Percentiles rank a stretch among this genome's conserved stretches.
These are phyloP conservation scores for Populus hybrid DNA, from an alignment of 441 rosid species.

Conservation along the genomic window DNA sequence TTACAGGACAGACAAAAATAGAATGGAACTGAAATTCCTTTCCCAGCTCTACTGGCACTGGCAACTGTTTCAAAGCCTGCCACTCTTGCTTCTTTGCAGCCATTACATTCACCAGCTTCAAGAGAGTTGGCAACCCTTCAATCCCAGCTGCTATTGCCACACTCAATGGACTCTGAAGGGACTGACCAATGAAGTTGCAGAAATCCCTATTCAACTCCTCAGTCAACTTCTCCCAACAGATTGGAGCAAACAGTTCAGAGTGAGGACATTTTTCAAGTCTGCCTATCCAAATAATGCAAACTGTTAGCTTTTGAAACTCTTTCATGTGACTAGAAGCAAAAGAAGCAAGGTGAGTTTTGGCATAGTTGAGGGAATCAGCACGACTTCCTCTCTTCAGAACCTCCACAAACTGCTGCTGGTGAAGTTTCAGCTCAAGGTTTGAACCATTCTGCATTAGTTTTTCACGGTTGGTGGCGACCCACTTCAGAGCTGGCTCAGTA, in stretches of 20 bases:
- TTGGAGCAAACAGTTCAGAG: constrained; percentile 37
- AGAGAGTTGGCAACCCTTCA: constrained; percentile 52
- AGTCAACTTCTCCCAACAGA: constrained; percentile 37
- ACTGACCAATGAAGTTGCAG: constrained; percentile 46
- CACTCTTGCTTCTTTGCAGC: constrained; percentile 57
- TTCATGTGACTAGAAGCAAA: constrained; percentile 30
- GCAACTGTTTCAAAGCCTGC: constrained; percentile 51
- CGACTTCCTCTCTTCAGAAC: constrained; percentile 45
- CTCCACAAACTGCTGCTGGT: constrained; percentile 45
- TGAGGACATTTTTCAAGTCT: constrained; percentile 49
- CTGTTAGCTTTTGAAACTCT: constrained; percentile 37
- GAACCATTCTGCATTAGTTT: constrained; percentile 41
- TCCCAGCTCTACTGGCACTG: constrained; percentile 49
- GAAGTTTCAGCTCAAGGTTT: constrained; percentile 49
- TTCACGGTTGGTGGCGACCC: constrained; percentile 45
- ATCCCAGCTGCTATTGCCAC: constrained; percentile 46
- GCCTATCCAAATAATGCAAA: constrained; percentile 42
- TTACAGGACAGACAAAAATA: constrained; percentile 59
- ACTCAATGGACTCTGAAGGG: constrained; percentile 40
- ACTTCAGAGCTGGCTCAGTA: constrained; percentile 55
- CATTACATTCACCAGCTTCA: constrained; percentile 60
- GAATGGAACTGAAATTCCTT: constrained; percentile 17
- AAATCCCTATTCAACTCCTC: constrained; percentile 45
- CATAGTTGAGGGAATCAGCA: constrained; percentile 48
- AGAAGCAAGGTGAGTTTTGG: constrained; percentile 42